Conservation (phyloP, 352 stramenopile genomes). For the Pythium monospermum region DNA sequence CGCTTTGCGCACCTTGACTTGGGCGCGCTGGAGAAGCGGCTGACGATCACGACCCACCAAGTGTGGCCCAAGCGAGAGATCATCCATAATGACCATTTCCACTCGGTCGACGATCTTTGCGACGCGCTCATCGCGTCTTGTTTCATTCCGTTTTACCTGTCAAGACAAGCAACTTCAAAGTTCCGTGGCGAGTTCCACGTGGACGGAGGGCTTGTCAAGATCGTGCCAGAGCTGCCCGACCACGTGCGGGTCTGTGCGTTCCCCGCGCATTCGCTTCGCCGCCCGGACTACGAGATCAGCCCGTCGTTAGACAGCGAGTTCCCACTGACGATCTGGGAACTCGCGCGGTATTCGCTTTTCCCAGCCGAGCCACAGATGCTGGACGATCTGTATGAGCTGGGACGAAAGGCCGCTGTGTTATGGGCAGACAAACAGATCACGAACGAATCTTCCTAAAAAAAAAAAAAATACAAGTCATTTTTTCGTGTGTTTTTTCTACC, state of each 20-base stretch:
- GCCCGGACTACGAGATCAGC: slow-evolving; percentile 70
- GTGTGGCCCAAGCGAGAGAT: slow-evolving; percentile 57
- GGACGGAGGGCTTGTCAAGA: slow-evolving; percentile 59
- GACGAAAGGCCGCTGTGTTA: slow-evolving; percentile 38
- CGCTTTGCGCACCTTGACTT: slow-evolving; percentile 47
- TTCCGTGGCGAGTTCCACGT: slow-evolving; percentile 68
- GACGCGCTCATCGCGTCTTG: slow-evolving; percentile 70
- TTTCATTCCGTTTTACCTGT: slow-evolving; percentile 77
- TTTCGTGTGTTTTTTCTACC: background rate
- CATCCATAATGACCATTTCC: slow-evolving; percentile 51
- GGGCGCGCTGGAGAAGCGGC: slow-evolving; percentile 32
- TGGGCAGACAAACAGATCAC: slow-evolving; percentile 32
- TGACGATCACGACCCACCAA: slow-evolving; percentile 65
- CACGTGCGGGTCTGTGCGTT: slow-evolving; percentile 74
- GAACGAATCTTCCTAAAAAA: background rate
- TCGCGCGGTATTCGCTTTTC: slow-evolving; percentile 51
- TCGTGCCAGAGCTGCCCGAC: slow-evolving; percentile 61
- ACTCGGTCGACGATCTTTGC: slow-evolving; percentile 51
- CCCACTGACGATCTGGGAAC: slow-evolving; percentile 48
- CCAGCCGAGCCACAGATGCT: slow-evolving; percentile 48
- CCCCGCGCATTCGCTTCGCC: slow-evolving; percentile 42
- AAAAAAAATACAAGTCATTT: background rate
- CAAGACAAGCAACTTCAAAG: slow-evolving; percentile 31
- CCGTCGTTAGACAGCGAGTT: slow-evolving; percentile 59
- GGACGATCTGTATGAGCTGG: slow-evolving; percentile 62